Evolutionary conservation across 75 land plant species (phyloP), one percentile per base, ranked within the genome.

Genomic region (Pinus albicaulis): DNA sequence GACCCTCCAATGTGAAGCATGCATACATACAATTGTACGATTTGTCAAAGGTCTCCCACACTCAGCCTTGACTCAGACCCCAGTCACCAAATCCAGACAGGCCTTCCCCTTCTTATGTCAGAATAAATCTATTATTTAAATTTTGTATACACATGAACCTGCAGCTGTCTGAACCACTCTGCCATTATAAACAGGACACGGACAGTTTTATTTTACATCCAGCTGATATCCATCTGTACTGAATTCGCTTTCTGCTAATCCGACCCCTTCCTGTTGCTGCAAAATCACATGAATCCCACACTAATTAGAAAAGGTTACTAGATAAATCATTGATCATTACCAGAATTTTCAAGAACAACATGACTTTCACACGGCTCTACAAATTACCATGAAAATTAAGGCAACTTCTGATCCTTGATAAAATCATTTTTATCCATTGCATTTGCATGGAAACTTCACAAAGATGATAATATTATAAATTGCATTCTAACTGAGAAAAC

Each of bases 261-360:
- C 83, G 25, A 74, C 59, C 59, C 86, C 82, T 69, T 80, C 88
- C 48, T 83, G 82, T 80, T 86, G 88, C 80, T 62, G 44, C 24
- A 73, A 74, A 70, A 73, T 53, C 53, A 48, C 53, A 79, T 73
- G 31, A 77, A 15, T 12, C n/a, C 71, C n/a, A 68, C 36, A 17
- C 10, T 10, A 11, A 38, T 68, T 68, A 68, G 71, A 38, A 68
- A 38, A 19, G 19, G 17, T 19, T 19, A 41, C 44, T 38, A 19
- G 52, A 68, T 68, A 7, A 36, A 41, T 20, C 52, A 68, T 19
- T 68, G 22, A 38, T 34, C 22, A n/a, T 8, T 68, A 28, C 12
- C 48, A 68, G 36, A 38, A 66, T 19, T 63, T 63, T 19, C 16
- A 28, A 34, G 36, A 28, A 63, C 36, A 64, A 64, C 7, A 64